These are phyloP conservation scores for Nasturtium officinale DNA, from an alignment of 345 rosid genomes.

Conservation along the genomic window DNA sequence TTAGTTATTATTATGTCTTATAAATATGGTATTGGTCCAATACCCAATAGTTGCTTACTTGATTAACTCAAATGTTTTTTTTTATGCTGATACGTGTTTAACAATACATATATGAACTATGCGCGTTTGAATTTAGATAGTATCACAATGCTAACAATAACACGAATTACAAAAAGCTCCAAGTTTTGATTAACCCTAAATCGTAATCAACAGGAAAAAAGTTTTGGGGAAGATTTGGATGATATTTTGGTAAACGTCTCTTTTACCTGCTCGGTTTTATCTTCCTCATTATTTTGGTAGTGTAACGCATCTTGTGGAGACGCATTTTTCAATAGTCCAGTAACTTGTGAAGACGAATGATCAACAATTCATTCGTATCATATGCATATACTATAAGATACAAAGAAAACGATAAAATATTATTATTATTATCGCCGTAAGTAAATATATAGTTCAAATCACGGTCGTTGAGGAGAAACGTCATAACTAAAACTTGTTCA, in stretches of 20 bases:
- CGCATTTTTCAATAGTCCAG: neutral
- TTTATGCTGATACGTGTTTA: too few relatives aligned
- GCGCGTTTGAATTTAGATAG: too few relatives aligned
- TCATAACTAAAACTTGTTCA: neutral
- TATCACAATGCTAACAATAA: too few relatives aligned
- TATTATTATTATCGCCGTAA: neutral
- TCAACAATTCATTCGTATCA: slow-evolving; percentile 7
- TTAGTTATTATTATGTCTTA: neutral
- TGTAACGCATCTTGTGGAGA: slow-evolving; percentile 26
- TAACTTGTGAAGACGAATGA: slow-evolving; percentile 27
- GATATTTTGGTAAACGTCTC: slow-evolving; percentile 40
- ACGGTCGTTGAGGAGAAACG: slow-evolving; percentile 10
- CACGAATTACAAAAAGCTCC: neutral
- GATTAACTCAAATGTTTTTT: neutral
- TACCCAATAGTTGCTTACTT: neutral
- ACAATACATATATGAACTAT: too few relatives aligned
- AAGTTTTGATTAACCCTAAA: neutral
- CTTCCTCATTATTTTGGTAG: slow-evolving; percentile 26
- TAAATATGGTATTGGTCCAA: neutral
- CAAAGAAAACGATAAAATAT: neutral
- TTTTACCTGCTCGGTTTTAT: slow-evolving; percentile 32
- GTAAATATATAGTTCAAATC: slow-evolving; percentile 6
- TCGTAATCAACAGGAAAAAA: slow-evolving; percentile 15
- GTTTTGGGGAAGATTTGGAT: slow-evolving; percentile 33
- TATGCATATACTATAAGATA: neutral